Conservation (phyloP, 1,284 basidiomycete species). For the Ustilago xerochloae region DNA sequence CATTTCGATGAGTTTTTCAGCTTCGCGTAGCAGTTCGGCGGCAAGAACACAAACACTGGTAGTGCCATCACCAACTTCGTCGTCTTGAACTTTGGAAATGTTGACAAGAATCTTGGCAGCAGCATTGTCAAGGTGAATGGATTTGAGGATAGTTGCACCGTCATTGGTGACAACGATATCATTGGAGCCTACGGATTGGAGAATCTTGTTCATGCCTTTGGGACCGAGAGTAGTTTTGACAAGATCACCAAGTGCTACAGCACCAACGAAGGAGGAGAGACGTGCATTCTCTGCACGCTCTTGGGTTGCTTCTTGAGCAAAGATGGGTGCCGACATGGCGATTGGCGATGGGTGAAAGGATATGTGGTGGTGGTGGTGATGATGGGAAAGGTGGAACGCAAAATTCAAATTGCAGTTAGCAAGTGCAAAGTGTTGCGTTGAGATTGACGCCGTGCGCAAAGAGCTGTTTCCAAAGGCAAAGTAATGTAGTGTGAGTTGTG, state of each 20-base stretch:
- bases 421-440: not conserved
- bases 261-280: conserved; percentile 96
- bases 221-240: conserved; percentile 98
- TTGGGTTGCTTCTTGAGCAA: conserved; percentile 79
- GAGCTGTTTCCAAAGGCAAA: too few species aligned
- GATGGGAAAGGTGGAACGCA: too few species aligned
- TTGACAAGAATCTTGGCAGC: conserved; percentile 99
- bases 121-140: conserved; percentile 96
- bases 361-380: not conserved
- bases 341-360: not conserved
- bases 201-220: conserved; percentile 94
- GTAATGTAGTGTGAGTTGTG: not conserved
- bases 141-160: conserved; percentile 96
- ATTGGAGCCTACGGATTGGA: conserved; percentile 89
- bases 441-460: not conserved
- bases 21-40: conserved; percentile 90
- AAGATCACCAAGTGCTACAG: conserved; percentile 93
- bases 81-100: conserved; percentile 99
- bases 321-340: conserved; percentile 66
- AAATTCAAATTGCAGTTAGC: too few species aligned
- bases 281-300: conserved; percentile 98
- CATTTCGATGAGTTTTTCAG: conserved; percentile 87
- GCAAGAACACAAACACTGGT: conserved; percentile 94
- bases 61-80: conserved; percentile 98
- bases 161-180: conserved; percentile 98